Evolutionary conservation across 495 filamentous ascomycete genomes (phyloP).

Genomic region (Penicillium goetzii): DNA sequence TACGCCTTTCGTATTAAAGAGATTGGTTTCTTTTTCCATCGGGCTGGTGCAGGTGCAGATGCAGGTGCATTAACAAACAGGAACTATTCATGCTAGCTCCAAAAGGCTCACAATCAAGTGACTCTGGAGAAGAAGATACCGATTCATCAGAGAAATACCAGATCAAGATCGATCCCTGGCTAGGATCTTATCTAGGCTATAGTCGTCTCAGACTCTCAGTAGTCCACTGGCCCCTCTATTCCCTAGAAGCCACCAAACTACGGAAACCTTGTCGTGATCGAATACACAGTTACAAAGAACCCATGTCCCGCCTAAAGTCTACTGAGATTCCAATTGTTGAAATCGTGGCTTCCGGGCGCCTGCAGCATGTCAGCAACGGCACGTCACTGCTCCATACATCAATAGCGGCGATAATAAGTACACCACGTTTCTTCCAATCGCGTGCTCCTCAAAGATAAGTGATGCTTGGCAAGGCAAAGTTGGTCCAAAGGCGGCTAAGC

Average conservation of each 20-base stretch:
- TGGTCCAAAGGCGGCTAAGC: background rate
- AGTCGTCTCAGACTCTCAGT: too few relatives aligned
- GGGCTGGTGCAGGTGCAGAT: background rate
- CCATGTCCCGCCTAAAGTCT: background rate
- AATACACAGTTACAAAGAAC: background rate
- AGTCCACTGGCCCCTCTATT: too few relatives aligned
- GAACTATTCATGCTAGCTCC: background rate
- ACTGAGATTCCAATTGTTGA: background rate
- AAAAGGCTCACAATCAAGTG: background rate
- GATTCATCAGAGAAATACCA: background rate
- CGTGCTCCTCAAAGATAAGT: constrained; percentile 6
- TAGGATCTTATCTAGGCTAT: too few relatives aligned
- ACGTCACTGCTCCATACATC: background rate
- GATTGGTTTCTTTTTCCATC: background rate
- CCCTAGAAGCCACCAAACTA: too few relatives aligned
- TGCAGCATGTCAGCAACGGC: background rate
- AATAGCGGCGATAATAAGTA: constrained; percentile 9
- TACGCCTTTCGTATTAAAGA: background rate
- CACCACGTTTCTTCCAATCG: constrained; percentile 9
- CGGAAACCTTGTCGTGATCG: background rate
- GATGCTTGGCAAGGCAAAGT: constrained; percentile 11
- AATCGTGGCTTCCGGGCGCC: background rate
- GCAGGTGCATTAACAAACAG: constrained; percentile 7
- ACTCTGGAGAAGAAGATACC: too few relatives aligned
- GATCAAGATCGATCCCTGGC: background rate